Evolutionary conservation across 192 early-diverging fungal species (phyloP).

Genomic region (Chytriomyces hyalinus): DNA sequence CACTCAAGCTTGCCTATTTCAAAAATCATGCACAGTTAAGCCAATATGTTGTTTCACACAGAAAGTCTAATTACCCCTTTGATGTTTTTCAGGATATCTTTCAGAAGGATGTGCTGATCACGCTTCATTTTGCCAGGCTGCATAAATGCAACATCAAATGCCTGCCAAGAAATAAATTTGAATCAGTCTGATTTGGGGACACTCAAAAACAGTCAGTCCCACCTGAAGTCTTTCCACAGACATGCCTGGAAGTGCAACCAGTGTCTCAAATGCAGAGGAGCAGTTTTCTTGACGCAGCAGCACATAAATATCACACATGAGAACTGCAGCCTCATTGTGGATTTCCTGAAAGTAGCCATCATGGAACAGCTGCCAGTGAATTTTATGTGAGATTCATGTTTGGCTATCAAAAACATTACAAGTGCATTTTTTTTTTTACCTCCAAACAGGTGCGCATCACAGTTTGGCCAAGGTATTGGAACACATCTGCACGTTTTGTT

Average conservation of each 20-base stretch:
- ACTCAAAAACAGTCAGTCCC: background rate
- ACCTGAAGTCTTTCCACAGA: constrained; percentile 27
- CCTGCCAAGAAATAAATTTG: constrained; percentile 2
- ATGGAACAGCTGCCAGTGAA: constrained; percentile 33
- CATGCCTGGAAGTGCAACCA: constrained; percentile 43
- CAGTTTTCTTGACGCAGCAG: constrained; percentile 26
- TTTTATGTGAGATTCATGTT: background rate
- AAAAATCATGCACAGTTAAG: background rate
- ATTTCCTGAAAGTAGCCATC: constrained; percentile 44
- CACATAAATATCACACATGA: constrained; percentile 43
- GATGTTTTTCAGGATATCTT: constrained; percentile 35
- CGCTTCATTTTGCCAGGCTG: constrained; percentile 9
- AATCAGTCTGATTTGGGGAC: constrained; percentile 1
- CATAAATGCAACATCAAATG: constrained; percentile 38
- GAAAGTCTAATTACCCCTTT: constrained; percentile 24
- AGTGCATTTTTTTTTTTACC: background rate
- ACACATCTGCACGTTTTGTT: background rate
- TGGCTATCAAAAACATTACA: background rate
- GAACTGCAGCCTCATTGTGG: constrained; percentile 39
- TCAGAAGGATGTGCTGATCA: constrained; percentile 26
- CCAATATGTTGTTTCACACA: background rate
- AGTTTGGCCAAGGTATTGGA: background rate
- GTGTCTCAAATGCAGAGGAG: constrained; percentile 36
- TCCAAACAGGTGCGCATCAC: constrained; percentile 17
- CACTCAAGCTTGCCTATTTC: constrained; percentile 18